Evolutionary conservation across 129 eudicot genomes (phyloP).

Genomic region (Centella asiatica): DNA sequence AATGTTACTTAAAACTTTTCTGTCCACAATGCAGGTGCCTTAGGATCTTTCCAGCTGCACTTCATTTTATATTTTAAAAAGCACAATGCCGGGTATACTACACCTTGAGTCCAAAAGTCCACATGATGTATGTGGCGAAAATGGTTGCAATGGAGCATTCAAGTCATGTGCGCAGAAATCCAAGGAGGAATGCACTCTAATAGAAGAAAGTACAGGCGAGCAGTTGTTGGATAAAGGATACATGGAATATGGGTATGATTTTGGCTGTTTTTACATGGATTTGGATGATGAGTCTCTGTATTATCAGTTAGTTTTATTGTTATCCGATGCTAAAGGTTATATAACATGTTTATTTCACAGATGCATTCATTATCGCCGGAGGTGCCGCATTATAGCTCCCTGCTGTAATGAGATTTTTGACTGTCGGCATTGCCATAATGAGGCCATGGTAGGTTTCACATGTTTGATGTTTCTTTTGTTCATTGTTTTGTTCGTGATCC

Average conservation of each 20-base stretch:
- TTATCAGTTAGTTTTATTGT: background rate
- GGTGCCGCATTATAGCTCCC: constrained; percentile 79
- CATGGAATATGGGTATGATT: constrained; percentile 55
- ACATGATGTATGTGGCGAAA: constrained; percentile 4
- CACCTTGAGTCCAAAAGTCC: constrained; percentile 13
- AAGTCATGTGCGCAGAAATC: constrained; percentile 17
- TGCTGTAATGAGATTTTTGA: constrained; percentile 82
- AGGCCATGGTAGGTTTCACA: constrained; percentile 49
- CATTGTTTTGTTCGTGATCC: background rate
- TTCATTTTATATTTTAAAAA: constrained; percentile 22
- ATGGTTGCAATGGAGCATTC: constrained; percentile 20
- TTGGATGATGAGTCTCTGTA: background rate
- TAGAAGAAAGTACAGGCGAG: constrained; percentile 18
- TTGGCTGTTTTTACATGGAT: constrained; percentile 2
- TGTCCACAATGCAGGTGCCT: constrained; percentile 68
- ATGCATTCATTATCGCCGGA: constrained; percentile 64
- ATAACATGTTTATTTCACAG: constrained; percentile 26
- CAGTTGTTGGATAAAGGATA: constrained; percentile 41
- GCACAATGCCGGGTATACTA: constrained; percentile 34
- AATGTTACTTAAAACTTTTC: constrained; percentile 35
- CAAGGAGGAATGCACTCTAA: constrained; percentile 16
- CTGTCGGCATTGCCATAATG: constrained; percentile 86
- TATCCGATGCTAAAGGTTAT: background rate
- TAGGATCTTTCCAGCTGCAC: constrained; percentile 20
- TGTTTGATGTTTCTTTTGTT: background rate